These are phyloP conservation scores for Penicillium tannophilum DNA, from an alignment of 495 filamentous ascomycete species.

Conservation along the genomic window DNA sequence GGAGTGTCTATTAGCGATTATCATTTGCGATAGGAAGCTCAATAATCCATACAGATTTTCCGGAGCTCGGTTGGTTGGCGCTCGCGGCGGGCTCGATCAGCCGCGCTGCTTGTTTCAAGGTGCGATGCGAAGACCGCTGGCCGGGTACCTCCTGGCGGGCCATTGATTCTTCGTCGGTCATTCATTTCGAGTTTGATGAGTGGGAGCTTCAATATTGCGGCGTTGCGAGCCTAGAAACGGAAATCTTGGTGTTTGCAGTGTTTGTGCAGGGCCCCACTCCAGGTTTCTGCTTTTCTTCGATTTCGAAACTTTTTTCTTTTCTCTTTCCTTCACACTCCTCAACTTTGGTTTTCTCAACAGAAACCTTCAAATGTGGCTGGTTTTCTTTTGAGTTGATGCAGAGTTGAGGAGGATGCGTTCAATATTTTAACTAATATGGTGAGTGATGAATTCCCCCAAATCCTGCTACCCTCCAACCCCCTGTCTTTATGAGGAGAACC, in stretches of 20 bases:
- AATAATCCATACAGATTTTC: conserved; percentile 72
- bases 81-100: conserved; percentile 50
- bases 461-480: conserved; percentile 12
- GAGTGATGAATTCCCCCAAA: conserved; percentile 24
- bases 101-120: conserved; percentile 39
- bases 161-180: conserved; percentile 90
- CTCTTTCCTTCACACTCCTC: conserved; percentile 32
- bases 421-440: conserved; percentile 17
- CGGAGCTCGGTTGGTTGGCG: conserved; percentile 66
- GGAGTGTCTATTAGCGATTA: conserved; percentile 17
- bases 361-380: conserved; percentile 28
- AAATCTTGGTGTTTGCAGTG: conserved; percentile 49
- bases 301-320: conserved; percentile 18
- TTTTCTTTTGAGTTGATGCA: conserved; percentile 8
- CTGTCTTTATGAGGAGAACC: conserved; percentile 63
- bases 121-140: conserved; percentile 68
- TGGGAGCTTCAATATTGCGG: conserved; percentile 15
- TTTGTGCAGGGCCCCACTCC: conserved; percentile 36
- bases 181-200: conserved; percentile 56
- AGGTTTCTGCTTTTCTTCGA: conserved; percentile 32
- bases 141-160: conserved; percentile 73
- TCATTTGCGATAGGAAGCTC: not conserved
- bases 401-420: conserved; percentile 4
- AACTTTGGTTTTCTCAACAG: conserved; percentile 11
- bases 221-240: conserved; percentile 33